These are phyloP conservation scores for Phoenix roebelenii DNA, from an alignment of 176 grass and related monocot genomes.

Conservation along the genomic window DNA sequence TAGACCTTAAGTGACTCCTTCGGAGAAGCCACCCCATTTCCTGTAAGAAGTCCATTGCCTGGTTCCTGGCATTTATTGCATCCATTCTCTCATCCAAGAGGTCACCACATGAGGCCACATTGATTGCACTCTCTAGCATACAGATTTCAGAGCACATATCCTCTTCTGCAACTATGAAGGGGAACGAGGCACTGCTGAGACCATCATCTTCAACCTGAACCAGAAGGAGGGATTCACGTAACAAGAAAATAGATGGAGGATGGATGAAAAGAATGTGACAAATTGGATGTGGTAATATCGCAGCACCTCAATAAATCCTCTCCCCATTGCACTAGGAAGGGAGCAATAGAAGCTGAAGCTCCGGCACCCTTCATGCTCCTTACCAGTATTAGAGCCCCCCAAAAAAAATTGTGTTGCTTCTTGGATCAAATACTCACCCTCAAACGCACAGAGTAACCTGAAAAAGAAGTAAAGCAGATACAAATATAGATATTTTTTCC, in stretches of 20 bases:
- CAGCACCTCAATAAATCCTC: slow-evolving; percentile 84
- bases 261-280: background rate
- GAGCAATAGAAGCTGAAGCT: slow-evolving; percentile 76
- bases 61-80: slow-evolving; percentile 8
- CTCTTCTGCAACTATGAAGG: slow-evolving; percentile 68
- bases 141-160: slow-evolving; percentile 50
- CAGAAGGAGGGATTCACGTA: background rate
- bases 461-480: slow-evolving; percentile 11
- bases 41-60: slow-evolving; percentile 42
- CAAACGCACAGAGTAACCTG: slow-evolving; percentile 86
- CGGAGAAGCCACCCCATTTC: slow-evolving; percentile 61
- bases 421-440: slow-evolving; percentile 66
- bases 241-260: slow-evolving; percentile 25
- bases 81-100: background rate
- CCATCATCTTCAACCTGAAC: slow-evolving; percentile 44
- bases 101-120: slow-evolving; percentile 20
- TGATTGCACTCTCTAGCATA: slow-evolving; percentile 39
- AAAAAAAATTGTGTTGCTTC: slow-evolving; percentile 41
- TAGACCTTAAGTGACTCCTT: slow-evolving; percentile 28
- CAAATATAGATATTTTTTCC: background rate
- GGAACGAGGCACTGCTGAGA: slow-evolving; percentile 60
- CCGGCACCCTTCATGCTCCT: slow-evolving; percentile 27
- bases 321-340: slow-evolving; percentile 48
- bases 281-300: slow-evolving; percentile 1
- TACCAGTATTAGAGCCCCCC: slow-evolving; percentile 15